phyloP scores from a whole-genome alignment of 208 protist genomes.

The Crithidia mellificae region DNA sequence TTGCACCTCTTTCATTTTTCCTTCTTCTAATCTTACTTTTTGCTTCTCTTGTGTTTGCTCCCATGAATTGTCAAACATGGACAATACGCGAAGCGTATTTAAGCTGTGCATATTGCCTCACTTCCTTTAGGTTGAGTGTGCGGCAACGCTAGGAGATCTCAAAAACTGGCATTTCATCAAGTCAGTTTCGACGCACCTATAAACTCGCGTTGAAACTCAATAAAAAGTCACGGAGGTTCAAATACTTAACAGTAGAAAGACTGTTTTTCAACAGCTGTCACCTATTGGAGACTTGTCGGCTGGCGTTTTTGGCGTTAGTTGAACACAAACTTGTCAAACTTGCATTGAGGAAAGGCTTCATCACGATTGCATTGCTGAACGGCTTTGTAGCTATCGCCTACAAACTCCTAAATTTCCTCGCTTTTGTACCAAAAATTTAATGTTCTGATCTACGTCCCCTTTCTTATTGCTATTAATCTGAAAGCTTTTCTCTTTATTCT shows the following conservation, averaged over 20 bases:
- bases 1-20: conserved; percentile 2
- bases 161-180: background rate
- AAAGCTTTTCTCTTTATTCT: too few species aligned
- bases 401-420: too few species aligned
- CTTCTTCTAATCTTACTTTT: background rate
- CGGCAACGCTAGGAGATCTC: too few species aligned
- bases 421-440: too few species aligned
- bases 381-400: too few species aligned
- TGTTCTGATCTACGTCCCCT: too few species aligned
- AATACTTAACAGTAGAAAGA: background rate
- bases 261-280: conserved; percentile 18
- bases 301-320: too few species aligned
- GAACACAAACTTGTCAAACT: too few species aligned
- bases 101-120: background rate
- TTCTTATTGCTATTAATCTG: background rate
- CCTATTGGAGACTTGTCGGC: too few species aligned
- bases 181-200: background rate
- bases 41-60: background rate
- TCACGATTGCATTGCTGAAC: too few species aligned
- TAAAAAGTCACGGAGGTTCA: background rate
- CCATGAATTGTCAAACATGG: background rate
- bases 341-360: too few species aligned
- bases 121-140: background rate
- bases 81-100: background rate
- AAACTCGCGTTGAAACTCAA: conserved; percentile 3